These are phyloP conservation scores for Botrytis sinoallii DNA, from an alignment of 2,329 filamentous ascomycete species.

Conservation along the genomic window DNA sequence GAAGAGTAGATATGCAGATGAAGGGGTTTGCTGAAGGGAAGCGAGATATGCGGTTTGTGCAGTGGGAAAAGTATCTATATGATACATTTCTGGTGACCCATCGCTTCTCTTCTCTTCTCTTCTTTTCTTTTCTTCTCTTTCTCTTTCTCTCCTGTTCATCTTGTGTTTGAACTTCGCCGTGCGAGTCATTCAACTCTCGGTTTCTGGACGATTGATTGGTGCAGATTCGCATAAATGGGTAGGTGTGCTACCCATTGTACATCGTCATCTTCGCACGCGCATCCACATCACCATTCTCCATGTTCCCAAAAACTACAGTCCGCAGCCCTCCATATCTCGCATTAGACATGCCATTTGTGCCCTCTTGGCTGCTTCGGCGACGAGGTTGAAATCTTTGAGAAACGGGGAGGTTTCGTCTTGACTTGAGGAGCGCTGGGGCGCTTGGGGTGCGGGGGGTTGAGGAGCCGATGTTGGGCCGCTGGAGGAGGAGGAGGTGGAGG, in stretches of 20 bases:
- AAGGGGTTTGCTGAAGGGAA: background rate
- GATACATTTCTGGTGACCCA: background rate
- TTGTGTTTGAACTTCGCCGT: background rate
- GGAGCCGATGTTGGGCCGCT: constrained; percentile 23
- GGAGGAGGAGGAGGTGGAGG: constrained; percentile 21
- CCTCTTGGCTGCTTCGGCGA: constrained; percentile 89
- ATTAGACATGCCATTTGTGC: constrained; percentile 88
- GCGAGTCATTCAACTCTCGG: background rate
- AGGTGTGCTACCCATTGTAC: background rate
- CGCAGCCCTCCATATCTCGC: constrained; percentile 69
- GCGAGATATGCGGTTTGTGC: background rate
- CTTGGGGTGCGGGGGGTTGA: constrained; percentile 23
- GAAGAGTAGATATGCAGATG: background rate
- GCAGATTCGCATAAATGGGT: background rate
- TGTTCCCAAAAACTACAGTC: constrained; percentile 17
- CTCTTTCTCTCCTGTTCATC: background rate
- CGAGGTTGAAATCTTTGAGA: constrained; percentile 76
- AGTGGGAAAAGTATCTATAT: background rate
- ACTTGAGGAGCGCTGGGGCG: constrained; percentile 29
- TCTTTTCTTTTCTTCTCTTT: background rate
- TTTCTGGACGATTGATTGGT: background rate
- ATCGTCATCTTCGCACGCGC: background rate
- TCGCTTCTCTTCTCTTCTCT: background rate
- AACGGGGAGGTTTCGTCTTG: constrained; percentile 58
- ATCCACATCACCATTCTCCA: background rate